A percentile compares a stretch with the other conserved stretches of the same genome.
Conservation (phyloP, 768 basidiomycete species). For the Amanita fuliginea region DNA sequence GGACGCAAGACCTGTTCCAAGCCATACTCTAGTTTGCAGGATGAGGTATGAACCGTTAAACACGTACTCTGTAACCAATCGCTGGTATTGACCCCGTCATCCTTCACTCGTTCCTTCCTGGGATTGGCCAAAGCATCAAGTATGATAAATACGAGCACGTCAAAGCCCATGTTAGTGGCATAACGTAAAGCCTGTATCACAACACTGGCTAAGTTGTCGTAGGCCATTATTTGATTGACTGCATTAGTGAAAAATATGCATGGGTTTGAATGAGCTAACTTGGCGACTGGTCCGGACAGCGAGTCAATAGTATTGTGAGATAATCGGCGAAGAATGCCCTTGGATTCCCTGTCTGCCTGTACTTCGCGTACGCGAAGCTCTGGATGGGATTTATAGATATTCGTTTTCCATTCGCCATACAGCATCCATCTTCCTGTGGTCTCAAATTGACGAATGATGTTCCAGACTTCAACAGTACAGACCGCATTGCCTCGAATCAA, state of each 20-base stretch:
- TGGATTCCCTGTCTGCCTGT: slow-evolving; percentile 81
- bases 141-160: slow-evolving; percentile 81
- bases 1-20: slow-evolving; percentile 65
- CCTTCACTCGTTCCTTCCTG: slow-evolving; percentile 71
- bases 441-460: slow-evolving; percentile 70
- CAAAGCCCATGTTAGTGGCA: slow-evolving; percentile 88
- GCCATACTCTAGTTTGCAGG: slow-evolving; percentile 10
- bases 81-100: slow-evolving; percentile 82
- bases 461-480: slow-evolving; percentile 89
- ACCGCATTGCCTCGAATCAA: slow-evolving; percentile 80
- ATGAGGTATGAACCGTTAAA: not conserved
- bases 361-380: slow-evolving; percentile 71
- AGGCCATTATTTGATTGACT: slow-evolving; percentile 91
- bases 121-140: slow-evolving; percentile 84
- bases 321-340: slow-evolving; percentile 79
- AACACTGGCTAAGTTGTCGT: slow-evolving; percentile 85
- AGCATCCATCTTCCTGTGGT: slow-evolving; percentile 77
- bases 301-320: slow-evolving; percentile 77
- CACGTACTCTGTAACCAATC: slow-evolving; percentile 88
- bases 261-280: slow-evolving; percentile 91
- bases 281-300: slow-evolving; percentile 81
- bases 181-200: slow-evolving; percentile 85
- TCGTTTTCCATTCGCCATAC: slow-evolving; percentile 91
- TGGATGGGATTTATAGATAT: slow-evolving; percentile 61
- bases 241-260: slow-evolving; percentile 83